Conservation (phyloP, 768 basidiomycete species). For the Amanita subjunquillea region DNA sequence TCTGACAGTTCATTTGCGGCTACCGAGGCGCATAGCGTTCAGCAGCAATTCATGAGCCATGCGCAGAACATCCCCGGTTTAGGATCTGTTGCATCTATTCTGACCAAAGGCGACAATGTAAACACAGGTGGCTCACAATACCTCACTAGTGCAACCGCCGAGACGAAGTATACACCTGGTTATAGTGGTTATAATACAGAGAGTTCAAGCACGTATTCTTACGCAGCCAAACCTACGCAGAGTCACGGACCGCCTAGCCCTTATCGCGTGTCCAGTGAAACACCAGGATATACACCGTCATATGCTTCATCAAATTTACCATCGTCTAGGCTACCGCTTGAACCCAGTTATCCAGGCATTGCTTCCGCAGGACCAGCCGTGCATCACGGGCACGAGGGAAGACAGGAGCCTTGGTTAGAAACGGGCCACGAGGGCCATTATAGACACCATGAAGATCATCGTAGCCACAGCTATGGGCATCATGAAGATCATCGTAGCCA, state of each 20-base stretch:
- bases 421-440: background rate
- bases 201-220: background rate
- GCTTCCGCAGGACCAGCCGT: slow-evolving; percentile 7
- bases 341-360: slow-evolving; percentile 11
- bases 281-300: slow-evolving; percentile 23
- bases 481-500: background rate
- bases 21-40: slow-evolving; percentile 36
- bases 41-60: slow-evolving; percentile 37
- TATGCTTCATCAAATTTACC: slow-evolving; percentile 26
- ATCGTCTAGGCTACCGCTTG: slow-evolving; percentile 9
- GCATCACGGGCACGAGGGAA: background rate
- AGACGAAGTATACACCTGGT: background rate
- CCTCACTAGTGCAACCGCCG: background rate
- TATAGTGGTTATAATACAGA: background rate
- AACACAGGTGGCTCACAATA: background rate
- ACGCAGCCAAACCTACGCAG: background rate
- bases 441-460: background rate
- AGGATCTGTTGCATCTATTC: slow-evolving; percentile 23
- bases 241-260: slow-evolving; percentile 13
- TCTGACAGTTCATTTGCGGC: slow-evolving; percentile 39
- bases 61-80: slow-evolving; percentile 36
- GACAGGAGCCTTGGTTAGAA: background rate
- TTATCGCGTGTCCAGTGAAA: slow-evolving; percentile 11
- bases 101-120: slow-evolving; percentile 2
- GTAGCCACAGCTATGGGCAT: background rate